phyloP scores from a whole-genome alignment of 768 basidiomycete species.

The Postia placenta region DNA sequence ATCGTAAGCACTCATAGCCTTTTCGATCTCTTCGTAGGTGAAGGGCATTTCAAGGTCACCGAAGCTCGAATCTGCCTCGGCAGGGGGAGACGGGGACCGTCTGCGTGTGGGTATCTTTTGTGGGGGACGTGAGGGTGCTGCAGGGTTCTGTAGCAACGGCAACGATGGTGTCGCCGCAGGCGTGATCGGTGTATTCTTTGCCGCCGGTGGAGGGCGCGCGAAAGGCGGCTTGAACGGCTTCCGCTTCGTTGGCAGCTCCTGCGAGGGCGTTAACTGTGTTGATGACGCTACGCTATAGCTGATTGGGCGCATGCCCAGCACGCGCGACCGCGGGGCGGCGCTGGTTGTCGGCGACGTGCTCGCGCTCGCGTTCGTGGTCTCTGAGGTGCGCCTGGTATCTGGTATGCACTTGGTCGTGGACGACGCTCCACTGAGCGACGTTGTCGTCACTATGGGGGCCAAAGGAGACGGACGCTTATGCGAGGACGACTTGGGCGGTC shows the following conservation, averaged over 20 bases:
- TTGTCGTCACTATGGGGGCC: background rate
- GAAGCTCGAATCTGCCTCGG: constrained; percentile 5
- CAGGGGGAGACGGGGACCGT: background rate
- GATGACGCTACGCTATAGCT: background rate
- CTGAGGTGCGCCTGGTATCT: background rate
- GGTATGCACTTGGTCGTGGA: background rate
- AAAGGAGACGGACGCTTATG: background rate
- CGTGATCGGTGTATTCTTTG: background rate
- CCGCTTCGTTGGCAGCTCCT: constrained; percentile 4
- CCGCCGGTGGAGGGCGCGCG: background rate
- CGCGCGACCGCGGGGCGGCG: background rate
- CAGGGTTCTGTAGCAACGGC: background rate
- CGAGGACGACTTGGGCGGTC: background rate
- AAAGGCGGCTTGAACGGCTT: constrained; percentile 3
- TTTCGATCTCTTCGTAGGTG: background rate
- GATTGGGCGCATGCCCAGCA: constrained; percentile 2
- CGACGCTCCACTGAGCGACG: background rate
- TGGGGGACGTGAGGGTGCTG: background rate
- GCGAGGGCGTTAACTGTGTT: constrained; percentile 5
- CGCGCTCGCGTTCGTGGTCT: background rate
- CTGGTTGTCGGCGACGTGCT: background rate
- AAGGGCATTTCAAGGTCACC: background rate
- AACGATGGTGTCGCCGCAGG: constrained; percentile 1
- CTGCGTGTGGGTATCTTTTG: background rate
- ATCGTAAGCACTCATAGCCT: background rate